Conservation (phyloP, 2,329 filamentous ascomycete genomes). For the Neofusicoccum parvum region DNA sequence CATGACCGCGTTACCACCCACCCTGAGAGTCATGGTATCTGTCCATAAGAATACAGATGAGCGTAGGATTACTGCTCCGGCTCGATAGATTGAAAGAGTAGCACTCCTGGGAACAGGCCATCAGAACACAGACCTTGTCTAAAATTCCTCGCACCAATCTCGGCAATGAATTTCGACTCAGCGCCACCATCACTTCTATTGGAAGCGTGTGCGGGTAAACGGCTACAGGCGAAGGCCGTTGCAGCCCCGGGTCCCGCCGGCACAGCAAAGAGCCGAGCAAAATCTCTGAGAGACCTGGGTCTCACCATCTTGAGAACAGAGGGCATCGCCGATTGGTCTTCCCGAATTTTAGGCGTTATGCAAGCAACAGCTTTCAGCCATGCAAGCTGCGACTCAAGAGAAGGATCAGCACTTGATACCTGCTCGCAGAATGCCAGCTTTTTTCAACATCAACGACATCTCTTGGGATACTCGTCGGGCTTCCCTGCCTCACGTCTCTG, state of each 20-base stretch:
- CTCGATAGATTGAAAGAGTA: neutral
- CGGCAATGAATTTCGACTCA: neutral
- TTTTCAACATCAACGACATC: neutral
- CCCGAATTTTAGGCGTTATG: neutral
- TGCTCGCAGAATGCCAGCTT: neutral
- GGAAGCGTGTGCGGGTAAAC: neutral
- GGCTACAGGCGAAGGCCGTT: neutral
- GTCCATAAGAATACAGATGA: neutral
- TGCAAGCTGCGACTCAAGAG: neutral
- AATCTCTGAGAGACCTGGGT: neutral
- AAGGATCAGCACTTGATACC: neutral
- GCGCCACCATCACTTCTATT: neutral
- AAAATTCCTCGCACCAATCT: neutral
- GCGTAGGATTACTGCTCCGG: neutral
- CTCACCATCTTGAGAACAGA: neutral
- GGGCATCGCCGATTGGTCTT: constrained; percentile 5
- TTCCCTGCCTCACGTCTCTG: neutral
- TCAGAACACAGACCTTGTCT: no score
- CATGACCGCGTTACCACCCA: neutral
- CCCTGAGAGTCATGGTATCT: neutral
- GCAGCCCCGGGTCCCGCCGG: neutral
- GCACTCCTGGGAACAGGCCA: no score
- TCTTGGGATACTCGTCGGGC: no score
- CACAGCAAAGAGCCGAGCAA: neutral
- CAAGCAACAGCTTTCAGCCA: neutral